phyloP scores from a whole-genome alignment of 495 filamentous ascomycete genomes.

The Penicillium ucsense region DNA sequence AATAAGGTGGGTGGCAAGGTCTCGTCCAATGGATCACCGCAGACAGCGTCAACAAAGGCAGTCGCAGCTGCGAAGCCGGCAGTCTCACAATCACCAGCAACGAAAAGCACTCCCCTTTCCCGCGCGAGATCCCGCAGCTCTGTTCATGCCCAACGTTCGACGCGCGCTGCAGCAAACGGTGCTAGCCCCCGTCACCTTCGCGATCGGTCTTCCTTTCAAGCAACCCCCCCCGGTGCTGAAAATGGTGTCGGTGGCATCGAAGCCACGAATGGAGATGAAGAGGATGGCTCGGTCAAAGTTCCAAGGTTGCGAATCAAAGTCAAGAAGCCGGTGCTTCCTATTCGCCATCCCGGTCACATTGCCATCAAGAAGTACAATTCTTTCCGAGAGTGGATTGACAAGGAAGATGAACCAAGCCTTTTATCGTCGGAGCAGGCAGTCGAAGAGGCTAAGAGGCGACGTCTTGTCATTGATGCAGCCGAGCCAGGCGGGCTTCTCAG shows the following conservation, averaged over 20 bases:
- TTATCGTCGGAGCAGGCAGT: slow-evolving; percentile 47
- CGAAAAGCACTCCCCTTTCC: slow-evolving; percentile 18
- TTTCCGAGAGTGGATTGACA: slow-evolving; percentile 48
- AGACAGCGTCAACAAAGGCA: slow-evolving; percentile 15
- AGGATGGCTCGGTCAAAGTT: slow-evolving; percentile 17
- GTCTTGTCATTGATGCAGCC: slow-evolving; percentile 56
- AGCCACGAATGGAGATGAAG: slow-evolving; percentile 12
- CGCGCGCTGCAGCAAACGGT: slow-evolving; percentile 12
- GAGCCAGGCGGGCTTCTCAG: slow-evolving; percentile 69
- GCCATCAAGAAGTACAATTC: slow-evolving; percentile 35
- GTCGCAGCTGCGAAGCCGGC: slow-evolving; percentile 11
- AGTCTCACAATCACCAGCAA: slow-evolving; percentile 23
- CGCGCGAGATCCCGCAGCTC: slow-evolving; percentile 29
- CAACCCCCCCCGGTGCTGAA: slow-evolving; percentile 5
- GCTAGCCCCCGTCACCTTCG: slow-evolving; percentile 16
- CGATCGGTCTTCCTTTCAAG: slow-evolving; percentile 21
- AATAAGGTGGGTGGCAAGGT: slow-evolving; percentile 25
- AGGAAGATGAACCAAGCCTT: slow-evolving; percentile 28
- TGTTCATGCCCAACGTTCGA: slow-evolving; percentile 9
- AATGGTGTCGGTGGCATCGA: slow-evolving; percentile 2
- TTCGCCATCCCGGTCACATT: slow-evolving; percentile 46
- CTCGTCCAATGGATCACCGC: slow-evolving; percentile 26
- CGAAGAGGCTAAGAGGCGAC: slow-evolving; percentile 40
- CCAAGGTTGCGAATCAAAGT: slow-evolving; percentile 44
- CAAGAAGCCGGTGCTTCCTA: slow-evolving; percentile 39